Evolutionary conservation across 78 protist genomes (phyloP).

Genomic region (Planoprotostelium fungivorum): DNA sequence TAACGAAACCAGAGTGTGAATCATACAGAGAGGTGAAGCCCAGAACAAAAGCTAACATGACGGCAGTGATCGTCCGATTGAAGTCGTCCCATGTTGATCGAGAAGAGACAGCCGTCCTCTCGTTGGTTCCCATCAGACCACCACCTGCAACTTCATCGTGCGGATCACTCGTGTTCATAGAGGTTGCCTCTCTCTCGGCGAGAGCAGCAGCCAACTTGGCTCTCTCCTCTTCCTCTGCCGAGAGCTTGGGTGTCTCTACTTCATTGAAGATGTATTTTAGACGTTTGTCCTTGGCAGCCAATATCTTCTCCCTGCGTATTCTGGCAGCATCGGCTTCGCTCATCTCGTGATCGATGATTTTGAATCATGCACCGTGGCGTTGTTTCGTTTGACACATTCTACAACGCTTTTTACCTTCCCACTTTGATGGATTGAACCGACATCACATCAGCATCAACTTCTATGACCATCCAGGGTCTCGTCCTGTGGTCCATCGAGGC

Average conservation of each 20-base stretch:
- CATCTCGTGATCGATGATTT: too few species aligned
- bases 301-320: not conserved
- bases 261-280: not conserved
- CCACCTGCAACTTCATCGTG: too few species aligned
- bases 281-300: not conserved
- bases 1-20: not conserved
- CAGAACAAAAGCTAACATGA: not conserved
- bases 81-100: not conserved
- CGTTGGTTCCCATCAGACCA: too few species aligned
- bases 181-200: not conserved
- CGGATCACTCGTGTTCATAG: too few species aligned
- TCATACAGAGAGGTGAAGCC: not conserved
- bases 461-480: not conserved
- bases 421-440: too few species aligned
- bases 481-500: not conserved
- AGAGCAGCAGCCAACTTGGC: too few species aligned
- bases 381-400: too few species aligned
- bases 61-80: not conserved
- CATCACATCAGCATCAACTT: too few species aligned
- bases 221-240: not conserved
- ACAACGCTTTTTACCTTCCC: too few species aligned
- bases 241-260: not conserved
- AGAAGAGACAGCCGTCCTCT: not conserved
- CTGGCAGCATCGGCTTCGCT: not conserved
- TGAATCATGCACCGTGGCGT: too few species aligned